These are phyloP conservation scores for Auriculariales sp. DNA, from an alignment of 768 basidiomycete genomes.

Conservation along the genomic window DNA sequence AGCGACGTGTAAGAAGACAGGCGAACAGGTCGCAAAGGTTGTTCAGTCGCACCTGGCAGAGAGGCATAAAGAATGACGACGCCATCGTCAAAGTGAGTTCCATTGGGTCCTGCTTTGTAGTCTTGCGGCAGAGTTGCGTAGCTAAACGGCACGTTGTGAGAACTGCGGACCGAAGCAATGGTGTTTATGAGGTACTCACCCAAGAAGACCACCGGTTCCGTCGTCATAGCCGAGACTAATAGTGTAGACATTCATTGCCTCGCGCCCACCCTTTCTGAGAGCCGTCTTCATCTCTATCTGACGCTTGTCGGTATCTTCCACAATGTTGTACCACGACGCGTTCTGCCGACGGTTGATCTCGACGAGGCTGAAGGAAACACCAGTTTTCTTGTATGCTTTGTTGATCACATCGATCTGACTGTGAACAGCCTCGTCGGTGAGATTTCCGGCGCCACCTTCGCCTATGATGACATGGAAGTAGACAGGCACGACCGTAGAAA, in stretches of 20 bases:
- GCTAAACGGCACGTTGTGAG: too few species aligned
- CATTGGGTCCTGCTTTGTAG: too few species aligned
- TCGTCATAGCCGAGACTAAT: too few species aligned
- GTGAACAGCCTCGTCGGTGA: constrained; percentile 10
- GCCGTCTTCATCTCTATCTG: constrained; percentile 35
- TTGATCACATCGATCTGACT: constrained; percentile 30
- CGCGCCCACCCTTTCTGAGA: constrained; percentile 26
- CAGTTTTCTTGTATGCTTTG: constrained; percentile 22
- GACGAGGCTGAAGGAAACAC: constrained; percentile 26
- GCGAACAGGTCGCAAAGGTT: too few species aligned
- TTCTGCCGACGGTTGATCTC: constrained; percentile 28
- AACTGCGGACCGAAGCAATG: too few species aligned
- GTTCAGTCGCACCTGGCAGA: too few species aligned
- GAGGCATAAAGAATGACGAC: constrained; percentile 22
- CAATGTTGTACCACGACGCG: constrained; percentile 34
- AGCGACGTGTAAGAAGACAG: too few species aligned
- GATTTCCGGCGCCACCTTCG: neutral
- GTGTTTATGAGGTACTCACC: too few species aligned
- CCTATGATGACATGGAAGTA: neutral
- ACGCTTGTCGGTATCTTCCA: constrained; percentile 16
- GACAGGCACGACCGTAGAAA: neutral
- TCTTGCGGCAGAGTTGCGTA: too few species aligned
- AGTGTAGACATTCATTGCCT: constrained; percentile 36
- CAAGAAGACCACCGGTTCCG: too few species aligned
- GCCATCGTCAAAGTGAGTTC: too few species aligned